Conservation (phyloP, 495 filamentous ascomycete genomes). For the Penicillium dipodomyicola region DNA sequence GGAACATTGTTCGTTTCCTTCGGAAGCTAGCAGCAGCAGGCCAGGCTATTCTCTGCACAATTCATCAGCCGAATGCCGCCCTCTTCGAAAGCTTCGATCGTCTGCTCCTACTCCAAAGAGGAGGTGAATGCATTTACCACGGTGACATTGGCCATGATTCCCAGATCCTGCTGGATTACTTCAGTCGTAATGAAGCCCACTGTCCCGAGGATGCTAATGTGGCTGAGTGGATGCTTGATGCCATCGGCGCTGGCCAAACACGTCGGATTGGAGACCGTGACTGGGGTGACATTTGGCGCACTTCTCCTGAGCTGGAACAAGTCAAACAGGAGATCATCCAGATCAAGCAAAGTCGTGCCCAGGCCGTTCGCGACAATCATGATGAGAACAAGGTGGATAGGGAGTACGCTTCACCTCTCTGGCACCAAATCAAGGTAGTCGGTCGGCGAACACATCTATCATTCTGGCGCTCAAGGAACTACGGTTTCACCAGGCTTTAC, state of each 20-base stretch:
- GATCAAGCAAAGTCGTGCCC: constrained; percentile 61
- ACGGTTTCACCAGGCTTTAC: constrained; percentile 74
- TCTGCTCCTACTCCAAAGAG: constrained; percentile 60
- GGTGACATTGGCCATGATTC: constrained; percentile 63
- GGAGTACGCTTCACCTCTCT: constrained; percentile 72
- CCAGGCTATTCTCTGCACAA: constrained; percentile 88
- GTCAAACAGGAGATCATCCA: constrained; percentile 63
- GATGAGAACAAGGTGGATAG: constrained; percentile 41
- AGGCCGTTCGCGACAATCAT: constrained; percentile 43
- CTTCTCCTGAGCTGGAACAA: constrained; percentile 65
- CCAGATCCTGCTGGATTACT: constrained; percentile 44
- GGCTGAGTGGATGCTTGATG: constrained; percentile 87
- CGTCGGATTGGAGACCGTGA: constrained; percentile 70
- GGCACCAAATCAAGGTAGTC: constrained; percentile 68
- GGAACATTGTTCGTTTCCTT: constrained; percentile 86
- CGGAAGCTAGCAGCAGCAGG: constrained; percentile 79
- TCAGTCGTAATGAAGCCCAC: constrained; percentile 49
- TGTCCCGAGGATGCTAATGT: constrained; percentile 64
- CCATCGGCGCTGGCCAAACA: constrained; percentile 74
- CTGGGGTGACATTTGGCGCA: constrained; percentile 77
- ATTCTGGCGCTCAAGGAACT: constrained; percentile 75
- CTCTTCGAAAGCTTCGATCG: constrained; percentile 81
- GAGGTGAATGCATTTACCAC: constrained; percentile 66
- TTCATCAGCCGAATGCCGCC: constrained; percentile 84
- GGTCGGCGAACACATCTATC: constrained; percentile 60